Base-by-base conservation (phyloP, 2,329 filamentous ascomycete species). In the Aspergillus pseudonomiae region DNA sequence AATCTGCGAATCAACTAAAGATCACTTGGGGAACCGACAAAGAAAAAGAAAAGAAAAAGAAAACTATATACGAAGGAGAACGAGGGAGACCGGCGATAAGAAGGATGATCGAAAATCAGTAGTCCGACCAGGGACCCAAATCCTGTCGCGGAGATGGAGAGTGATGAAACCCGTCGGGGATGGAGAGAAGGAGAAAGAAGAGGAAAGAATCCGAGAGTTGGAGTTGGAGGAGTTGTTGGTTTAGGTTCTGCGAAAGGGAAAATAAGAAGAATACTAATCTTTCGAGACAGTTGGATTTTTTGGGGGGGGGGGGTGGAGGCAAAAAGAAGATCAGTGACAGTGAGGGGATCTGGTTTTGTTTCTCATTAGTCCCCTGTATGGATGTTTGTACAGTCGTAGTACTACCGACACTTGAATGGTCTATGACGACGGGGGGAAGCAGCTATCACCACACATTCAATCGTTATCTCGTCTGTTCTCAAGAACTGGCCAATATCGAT, bases 31-130 rank as follows among this genome's bases (percentile, higher is more conserved):
- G 14, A 26, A 28, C 5, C 6, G 0, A 48, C 28, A 50, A 30
- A 39, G 34, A n/a, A 48, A 30, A 60, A 61, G 60, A 59, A 64
- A 53, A 64, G 59, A 61, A 59, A 62, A 57, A 64, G 59, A 61
- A 59, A 62, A 57, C 65, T 60, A 63, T 54, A 41, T 41, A 41
- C 39, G 39, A 16, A 41, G 39, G 7, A n/a, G 39, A n/a, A 41
- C 39, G 39, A 41, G 39, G 32, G 52, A 64, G 61, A 63, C 21
- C 21, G 59, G 57, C 19, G 36, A 48, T 59, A 59, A 59, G 26
- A 36, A 48, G 30, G 28, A 59, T n/a, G 46, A 41, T 41, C 19
- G 39, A 6, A 41, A 41, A 16, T 41, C 39, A 52, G 36, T 45
- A 28, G 54, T 63, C 62, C 62, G 54, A 36, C 58, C 62, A 63